Base-by-base conservation (phyloP, 1,139 yeast genomes). In the Zhuliangozyma blackwelliae region DNA sequence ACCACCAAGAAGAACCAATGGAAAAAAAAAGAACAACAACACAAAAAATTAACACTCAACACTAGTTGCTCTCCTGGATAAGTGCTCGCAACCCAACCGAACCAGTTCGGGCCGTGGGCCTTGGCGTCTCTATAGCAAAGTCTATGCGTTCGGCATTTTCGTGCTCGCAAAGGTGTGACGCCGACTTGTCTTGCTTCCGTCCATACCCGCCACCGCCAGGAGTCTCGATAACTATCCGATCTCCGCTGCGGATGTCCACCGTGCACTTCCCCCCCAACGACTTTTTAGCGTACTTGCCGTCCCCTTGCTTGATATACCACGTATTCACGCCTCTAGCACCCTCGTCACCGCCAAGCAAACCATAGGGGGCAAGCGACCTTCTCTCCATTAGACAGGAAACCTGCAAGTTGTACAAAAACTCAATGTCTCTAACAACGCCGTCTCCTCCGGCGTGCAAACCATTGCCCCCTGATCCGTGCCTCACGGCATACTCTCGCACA, bases 161-260 rank as follows among this genome's bases (percentile, higher is more conserved):
- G 5, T 38, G 43, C 5, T 29, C 39, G 10, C 32, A 33, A 4
- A 4, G 4, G 16, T 3, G 16, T 4, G 4, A 4, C 16, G 4
- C 16, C 16, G 4, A 16, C 16, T 16, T 16, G 16, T 16, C 16
- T 7, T 33, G 38, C 5, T 23, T 25, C 26, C 32, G 23, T 2
- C 76, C 76, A 52, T 52, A 71, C 3, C 75, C 76, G n/a, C 76
- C 76, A 11, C 76, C 76, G 19, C 76, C 76, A 1, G 76, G 76
- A 0, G 76, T 67, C 54, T 51, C 49, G 27, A 71, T 68, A 2
- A 66, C 51, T 5, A 71, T 57, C 38, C 74, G 53, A 41, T 71
- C 76, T 7, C 76, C 76, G 35, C 59, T 61, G 3, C 46, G 45
- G 9, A 68, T 64, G 38, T 51, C 57, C 6, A 69, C 65, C 2